These are phyloP conservation scores for Neurospora sp. DNA, from an alignment of 495 filamentous ascomycete species.

Conservation along the genomic window DNA sequence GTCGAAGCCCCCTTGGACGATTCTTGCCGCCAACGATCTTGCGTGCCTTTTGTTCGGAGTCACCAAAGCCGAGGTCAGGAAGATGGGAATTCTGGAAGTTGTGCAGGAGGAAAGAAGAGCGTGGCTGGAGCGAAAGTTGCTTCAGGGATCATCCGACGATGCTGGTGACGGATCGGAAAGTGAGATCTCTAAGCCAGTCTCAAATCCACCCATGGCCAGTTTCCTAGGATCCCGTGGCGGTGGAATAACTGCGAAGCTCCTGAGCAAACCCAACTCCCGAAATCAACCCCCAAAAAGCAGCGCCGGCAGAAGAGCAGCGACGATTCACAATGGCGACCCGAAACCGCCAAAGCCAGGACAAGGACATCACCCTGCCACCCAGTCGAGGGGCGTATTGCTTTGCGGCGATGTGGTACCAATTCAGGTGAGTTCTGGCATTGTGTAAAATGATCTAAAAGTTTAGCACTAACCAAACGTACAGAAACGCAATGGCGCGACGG, in stretches of 20 bases:
- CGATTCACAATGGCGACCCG: conserved; percentile 64
- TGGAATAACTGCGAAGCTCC: conserved; percentile 74
- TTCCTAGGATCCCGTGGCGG: conserved; percentile 52
- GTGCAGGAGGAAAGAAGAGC: conserved; percentile 75
- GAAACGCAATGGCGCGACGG: conserved; percentile 85
- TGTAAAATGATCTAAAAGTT: neutral
- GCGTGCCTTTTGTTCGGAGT: conserved; percentile 95
- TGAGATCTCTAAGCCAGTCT: conserved; percentile 31
- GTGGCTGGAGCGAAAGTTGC: conserved; percentile 85
- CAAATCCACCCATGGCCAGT: conserved; percentile 37
- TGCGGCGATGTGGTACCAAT: conserved; percentile 98
- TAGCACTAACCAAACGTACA: conserved; percentile 26
- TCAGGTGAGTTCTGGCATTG: conserved; percentile 9
- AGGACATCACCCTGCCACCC: conserved; percentile 50
- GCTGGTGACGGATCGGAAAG: conserved; percentile 34
- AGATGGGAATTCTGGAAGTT: conserved; percentile 90
- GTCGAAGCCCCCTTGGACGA: conserved; percentile 81
- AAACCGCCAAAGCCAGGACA: conserved; percentile 44
- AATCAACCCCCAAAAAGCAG: conserved; percentile 32
- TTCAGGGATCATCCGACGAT: conserved; percentile 36
- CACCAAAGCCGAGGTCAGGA: conserved; percentile 84
- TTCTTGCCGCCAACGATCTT: conserved; percentile 92
- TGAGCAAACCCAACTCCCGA: conserved; percentile 81
- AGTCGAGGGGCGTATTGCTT: conserved; percentile 82
- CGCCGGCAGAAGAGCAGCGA: conserved; percentile 49